Evolutionary conservation across 2,329 filamentous ascomycete genomes (phyloP), one percentile per base, ranked within the genome.

Genomic region (Sporothrix inflata): DNA sequence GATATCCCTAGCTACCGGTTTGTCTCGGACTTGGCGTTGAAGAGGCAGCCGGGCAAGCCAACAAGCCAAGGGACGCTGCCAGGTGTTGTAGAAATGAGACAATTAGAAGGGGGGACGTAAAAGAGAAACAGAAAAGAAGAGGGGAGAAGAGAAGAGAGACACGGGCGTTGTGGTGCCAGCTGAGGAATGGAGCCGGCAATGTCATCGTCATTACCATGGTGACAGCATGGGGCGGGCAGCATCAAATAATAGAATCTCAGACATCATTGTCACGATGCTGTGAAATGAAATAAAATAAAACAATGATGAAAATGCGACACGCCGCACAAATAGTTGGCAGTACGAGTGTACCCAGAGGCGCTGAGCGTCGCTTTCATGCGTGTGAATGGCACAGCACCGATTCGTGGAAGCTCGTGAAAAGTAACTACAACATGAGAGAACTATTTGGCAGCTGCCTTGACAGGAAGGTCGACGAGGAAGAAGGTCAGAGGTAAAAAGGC

Each of bases 11-110:
- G 61, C 61, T 27, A 34, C 42, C 27, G 11, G 49, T 45, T n/a
- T 69, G 66, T 57, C 66, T 57, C 66, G 66, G 66, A 69, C 66
- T 69, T 69, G 66, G 66, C 66, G 49, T 7, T 69, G 66, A 66
- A 34, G 49, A 69, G 66, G 49, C 66, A 55, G 45, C 65, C 47
- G 19, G 42, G 38, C 61, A 40, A 19, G 21, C 34, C 34, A 61
- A 27, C 7, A 16, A 21, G 11, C 16, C 5, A 21, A 38, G 16
- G 11, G 9, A 9, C 27, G 1, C 21, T 27, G 12, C 27, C 7
- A 34, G 27, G 67, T 53, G 53, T 49, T 11, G n/a, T 49, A 3
- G 30, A 24, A 51, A 49, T 70, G 57, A 9, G 57, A 61, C n/a
- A 40, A 51, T 42, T 11, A 45, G 27, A 70, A 49, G 27, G 42